Base-by-base conservation (phyloP, 140 eudicot genomes). In the Stevia rebaudiana region DNA sequence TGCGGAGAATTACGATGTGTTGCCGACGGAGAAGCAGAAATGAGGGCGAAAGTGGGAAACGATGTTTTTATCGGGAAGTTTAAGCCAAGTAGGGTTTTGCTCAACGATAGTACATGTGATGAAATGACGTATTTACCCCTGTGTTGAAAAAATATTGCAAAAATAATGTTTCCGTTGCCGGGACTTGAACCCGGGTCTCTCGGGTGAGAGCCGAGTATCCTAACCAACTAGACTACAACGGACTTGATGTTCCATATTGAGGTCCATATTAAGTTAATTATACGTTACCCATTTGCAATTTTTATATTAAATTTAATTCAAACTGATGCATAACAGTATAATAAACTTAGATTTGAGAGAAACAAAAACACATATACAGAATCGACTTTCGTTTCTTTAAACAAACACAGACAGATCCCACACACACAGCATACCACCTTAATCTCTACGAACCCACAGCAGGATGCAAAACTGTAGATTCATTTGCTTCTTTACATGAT, bases 141-240 rank as follows among this genome's bases (percentile, higher is more conserved):
- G 13, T 3, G 13, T 0, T 8, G 21, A 0, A 4, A 19, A 35
- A n/a, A 19, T 12, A 9, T 51, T 40, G 8, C 21, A 13, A 22
- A 21, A 37, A 7, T 0, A 37, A 37, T 1, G 0, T 0, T 90
- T 82, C 94, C 97, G 94, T 86, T 90, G 97, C 95, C 97, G 86
- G 88, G 95, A 86, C 86, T 90, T 78, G 97, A 86, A 86, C 95
- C 90, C 94, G 90, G 94, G 94, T 87, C 95, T 78, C 84, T 87
- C 95, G 95, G 90, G 94, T 84, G 95, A 86, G 97, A 84, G 90
- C 94, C 95, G 90, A 84, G 81, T 86, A 90, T 80, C 95, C 95
- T 86, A 23, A 84, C 95, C 97, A 90, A 68, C 97, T 86, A 90
- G 97, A 84, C 97, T 90, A 86, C 88, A 86, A 90, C 94, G 94